Conservation (phyloP, 495 filamentous ascomycete species). For the Talaromyces liani region DNA sequence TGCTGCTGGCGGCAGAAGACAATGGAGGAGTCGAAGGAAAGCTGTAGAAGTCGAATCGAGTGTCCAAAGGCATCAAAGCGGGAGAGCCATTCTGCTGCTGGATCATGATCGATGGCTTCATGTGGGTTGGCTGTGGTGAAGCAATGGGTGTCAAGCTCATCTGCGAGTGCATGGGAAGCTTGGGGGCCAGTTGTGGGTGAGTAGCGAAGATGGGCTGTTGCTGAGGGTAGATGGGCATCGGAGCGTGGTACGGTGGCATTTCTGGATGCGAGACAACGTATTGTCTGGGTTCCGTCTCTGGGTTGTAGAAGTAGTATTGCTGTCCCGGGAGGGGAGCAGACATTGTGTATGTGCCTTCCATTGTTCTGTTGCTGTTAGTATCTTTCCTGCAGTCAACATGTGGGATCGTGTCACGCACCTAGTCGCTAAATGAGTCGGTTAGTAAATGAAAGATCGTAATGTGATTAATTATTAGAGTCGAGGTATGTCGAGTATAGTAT, state of each 20-base stretch:
- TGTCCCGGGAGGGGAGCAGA: constrained; percentile 55
- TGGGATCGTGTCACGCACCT: not conserved
- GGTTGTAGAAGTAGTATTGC: constrained; percentile 82
- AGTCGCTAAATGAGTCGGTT: not conserved
- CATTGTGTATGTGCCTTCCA: constrained; percentile 53
- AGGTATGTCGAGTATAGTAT: not conserved
- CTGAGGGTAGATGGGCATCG: constrained; percentile 35
- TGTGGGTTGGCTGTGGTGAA: constrained; percentile 68
- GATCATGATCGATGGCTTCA: constrained; percentile 68
- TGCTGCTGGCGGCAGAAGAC: constrained; percentile 73
- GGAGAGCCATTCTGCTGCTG: constrained; percentile 55
- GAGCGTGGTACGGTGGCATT: constrained; percentile 37
- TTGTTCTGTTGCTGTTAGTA: constrained; percentile 18
- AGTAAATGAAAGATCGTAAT: not conserved
- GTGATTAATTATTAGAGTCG: constrained; percentile 2
- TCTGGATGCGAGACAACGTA: constrained; percentile 46
- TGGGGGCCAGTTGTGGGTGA: constrained; percentile 57
- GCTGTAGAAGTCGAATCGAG: constrained; percentile 68
- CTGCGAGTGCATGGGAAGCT: constrained; percentile 49
- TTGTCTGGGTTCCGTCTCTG: constrained; percentile 70
- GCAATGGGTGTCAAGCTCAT: constrained; percentile 67
- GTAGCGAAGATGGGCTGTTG: constrained; percentile 39
- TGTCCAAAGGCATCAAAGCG: constrained; percentile 68
- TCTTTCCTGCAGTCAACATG: not conserved
- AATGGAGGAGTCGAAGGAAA: constrained; percentile 86